Conservation (phyloP, 1,139 yeast genomes). For the Kazachstania sp. region DNA sequence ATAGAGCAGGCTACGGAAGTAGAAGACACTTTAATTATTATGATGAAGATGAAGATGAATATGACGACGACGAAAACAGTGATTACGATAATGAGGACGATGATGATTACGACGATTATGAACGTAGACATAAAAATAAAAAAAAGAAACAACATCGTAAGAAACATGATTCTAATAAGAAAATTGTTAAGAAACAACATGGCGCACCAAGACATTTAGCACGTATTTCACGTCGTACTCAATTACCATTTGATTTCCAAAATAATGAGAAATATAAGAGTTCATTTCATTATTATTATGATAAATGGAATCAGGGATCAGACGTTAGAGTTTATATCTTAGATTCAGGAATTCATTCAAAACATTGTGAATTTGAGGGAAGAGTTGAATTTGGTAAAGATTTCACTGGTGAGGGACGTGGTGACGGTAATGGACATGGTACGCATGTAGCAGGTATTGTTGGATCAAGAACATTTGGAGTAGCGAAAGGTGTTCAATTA, state of each 20-base stretch:
- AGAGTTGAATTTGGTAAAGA: slow-evolving; percentile 54
- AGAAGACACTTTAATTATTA: not conserved
- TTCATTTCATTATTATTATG: slow-evolving; percentile 37
- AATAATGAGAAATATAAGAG: slow-evolving; percentile 17
- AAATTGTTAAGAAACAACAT: slow-evolving; percentile 19
- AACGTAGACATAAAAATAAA: not conserved
- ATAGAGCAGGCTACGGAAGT: not conserved
- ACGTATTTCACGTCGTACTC: slow-evolving; percentile 46
- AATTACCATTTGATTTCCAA: slow-evolving; percentile 29
- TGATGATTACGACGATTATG: slow-evolving; percentile 6
- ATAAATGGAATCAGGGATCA: slow-evolving; percentile 37
- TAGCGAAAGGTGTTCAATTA: slow-evolving; percentile 57
- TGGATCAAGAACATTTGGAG: slow-evolving; percentile 72
- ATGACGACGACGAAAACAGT: not conserved
- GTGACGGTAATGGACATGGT: slow-evolving; percentile 63
- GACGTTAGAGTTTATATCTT: slow-evolving; percentile 68
- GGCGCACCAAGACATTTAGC: slow-evolving; percentile 66
- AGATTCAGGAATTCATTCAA: slow-evolving; percentile 61
- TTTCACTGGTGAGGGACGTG: slow-evolving; percentile 51
- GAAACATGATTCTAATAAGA: slow-evolving; percentile 22
- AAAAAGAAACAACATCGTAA: not conserved
- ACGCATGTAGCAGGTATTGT: slow-evolving; percentile 90
- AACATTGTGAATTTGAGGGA: slow-evolving; percentile 59
- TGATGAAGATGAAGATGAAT: slow-evolving; percentile 1
- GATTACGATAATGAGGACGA: not conserved